A percentile compares a stretch with the other conserved stretches of the same genome.
Conservation (phyloP, 148 eudicot genomes). For the Cornus kousa region DNA sequence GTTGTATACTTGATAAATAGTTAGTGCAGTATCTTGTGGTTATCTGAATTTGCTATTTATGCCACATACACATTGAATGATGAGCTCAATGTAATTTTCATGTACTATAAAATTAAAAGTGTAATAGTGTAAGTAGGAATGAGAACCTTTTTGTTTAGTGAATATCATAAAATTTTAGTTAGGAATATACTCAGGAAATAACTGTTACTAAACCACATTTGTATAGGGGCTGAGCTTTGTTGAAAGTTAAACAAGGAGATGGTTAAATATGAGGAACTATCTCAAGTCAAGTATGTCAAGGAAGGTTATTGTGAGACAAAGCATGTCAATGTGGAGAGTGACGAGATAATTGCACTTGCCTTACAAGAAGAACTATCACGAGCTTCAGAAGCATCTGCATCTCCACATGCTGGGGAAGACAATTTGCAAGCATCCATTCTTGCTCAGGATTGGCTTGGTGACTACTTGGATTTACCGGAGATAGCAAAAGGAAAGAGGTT, state of each 20-base stretch:
- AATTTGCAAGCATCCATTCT: constrained; percentile 28
- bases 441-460: constrained; percentile 49
- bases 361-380: constrained; percentile 47
- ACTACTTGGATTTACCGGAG: constrained; percentile 35
- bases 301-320: constrained; percentile 39
- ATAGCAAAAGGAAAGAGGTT: constrained; percentile 63
- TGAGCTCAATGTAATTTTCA: not conserved
- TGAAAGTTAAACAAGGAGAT: constrained; percentile 14
- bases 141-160: not conserved
- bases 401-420: constrained; percentile 19
- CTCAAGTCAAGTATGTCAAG: constrained; percentile 29
- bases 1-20: too few relatives aligned
- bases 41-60: not conserved
- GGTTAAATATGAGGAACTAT: constrained; percentile 36
- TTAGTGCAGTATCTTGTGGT: not conserved
- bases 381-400: constrained; percentile 29
- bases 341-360: constrained; percentile 49
- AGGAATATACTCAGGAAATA: too few relatives aligned
- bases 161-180: too few relatives aligned
- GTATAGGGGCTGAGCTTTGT: not conserved
- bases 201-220: too few relatives aligned
- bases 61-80: not conserved
- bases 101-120: not conserved
- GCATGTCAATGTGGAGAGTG: constrained; percentile 28
- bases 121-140: not conserved